Base-by-base conservation (phyloP, 257 asterid genomes). In the Leonotis leonurus region DNA sequence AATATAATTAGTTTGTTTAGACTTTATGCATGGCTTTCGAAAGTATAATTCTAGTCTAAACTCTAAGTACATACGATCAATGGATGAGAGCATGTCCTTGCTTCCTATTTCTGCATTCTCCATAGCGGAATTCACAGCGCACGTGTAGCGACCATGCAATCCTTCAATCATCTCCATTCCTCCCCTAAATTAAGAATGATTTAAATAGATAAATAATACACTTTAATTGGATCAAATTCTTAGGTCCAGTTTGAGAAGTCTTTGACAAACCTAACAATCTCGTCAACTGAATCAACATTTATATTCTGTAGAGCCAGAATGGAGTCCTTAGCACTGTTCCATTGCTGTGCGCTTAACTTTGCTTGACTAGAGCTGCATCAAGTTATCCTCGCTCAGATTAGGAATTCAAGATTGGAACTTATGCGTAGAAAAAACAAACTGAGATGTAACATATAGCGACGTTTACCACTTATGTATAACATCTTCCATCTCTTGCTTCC, bases 311-410 rank as follows among this genome's bases (percentile, higher is more conserved):
- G 74, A 72, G 62, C 48, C 62, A 80, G 72, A 75, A 90, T 69
- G 55, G 95, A 84, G 63, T 76, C 80, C 67, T 80, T 84, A 33
- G 95, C 98, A 68, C 67, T 76, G 5, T 52, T 76, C 98, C 98
- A 88, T 30, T 88, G 94, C 56, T 79, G 79, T 40, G 88, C 81
- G 29, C 95, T 84, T 67, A 80, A 53, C 76, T 85, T 85, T 69
- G 94, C 86, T 80, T 83, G 80, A 81, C 52, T 74, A 78, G 84
- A 60, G 69, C 99, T 93, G 94, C 79, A 64, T 29, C 63, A 13
- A 17, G 27, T 52, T 57, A 49, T 17, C 33, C 52, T 51, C 65
- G 30, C 52, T 51, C 65, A 36, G 13, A 11, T 65, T 17, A 63
- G 44, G 20, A 45, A 61, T 17, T 30, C 30, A 35, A 59, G 59